These are phyloP conservation scores for Coniochaeta pulveracea DNA, from an alignment of 2,329 filamentous ascomycete genomes.

Conservation along the genomic window DNA sequence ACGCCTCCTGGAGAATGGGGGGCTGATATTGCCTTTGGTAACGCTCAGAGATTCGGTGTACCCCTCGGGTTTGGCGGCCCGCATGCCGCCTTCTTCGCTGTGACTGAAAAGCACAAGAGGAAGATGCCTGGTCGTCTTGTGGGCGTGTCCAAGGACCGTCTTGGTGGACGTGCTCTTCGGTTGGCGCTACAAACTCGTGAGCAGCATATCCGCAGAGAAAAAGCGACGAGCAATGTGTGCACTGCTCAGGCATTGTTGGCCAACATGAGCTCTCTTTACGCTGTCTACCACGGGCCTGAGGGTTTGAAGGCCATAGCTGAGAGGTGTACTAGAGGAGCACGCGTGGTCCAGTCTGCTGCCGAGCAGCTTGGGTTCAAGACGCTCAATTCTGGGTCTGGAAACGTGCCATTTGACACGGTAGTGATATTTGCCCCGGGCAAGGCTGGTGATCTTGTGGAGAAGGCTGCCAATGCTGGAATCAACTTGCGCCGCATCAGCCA, in stretches of 20 bases:
- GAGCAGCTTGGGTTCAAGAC: constrained; percentile 53
- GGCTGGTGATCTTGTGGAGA: constrained; percentile 38
- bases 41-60: constrained; percentile 82
- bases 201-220: constrained; percentile 92
- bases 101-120: constrained; percentile 81
- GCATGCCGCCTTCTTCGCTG: constrained; percentile 95
- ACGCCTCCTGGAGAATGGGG: constrained; percentile 90
- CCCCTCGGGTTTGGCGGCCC: constrained; percentile 87
- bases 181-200: constrained; percentile 86
- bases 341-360: constrained; percentile 55
- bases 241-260: constrained; percentile 88
- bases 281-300: constrained; percentile 80
- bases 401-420: constrained; percentile 70
- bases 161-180: constrained; percentile 70
- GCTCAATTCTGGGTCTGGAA: constrained; percentile 40
- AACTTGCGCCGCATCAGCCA: constrained; percentile 53
- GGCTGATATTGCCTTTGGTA: constrained; percentile 90
- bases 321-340: constrained; percentile 59
- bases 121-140: constrained; percentile 88
- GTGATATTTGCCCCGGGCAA: constrained; percentile 46
- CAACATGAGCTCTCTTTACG: constrained; percentile 94
- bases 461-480: constrained; percentile 38
- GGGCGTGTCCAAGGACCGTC: constrained; percentile 81
- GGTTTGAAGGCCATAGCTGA: constrained; percentile 78
- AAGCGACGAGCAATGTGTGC: constrained; percentile 96